Evolutionary conservation across 1,284 basidiomycete species (phyloP).

Genomic region (Cryptococcus amylolentus): DNA sequence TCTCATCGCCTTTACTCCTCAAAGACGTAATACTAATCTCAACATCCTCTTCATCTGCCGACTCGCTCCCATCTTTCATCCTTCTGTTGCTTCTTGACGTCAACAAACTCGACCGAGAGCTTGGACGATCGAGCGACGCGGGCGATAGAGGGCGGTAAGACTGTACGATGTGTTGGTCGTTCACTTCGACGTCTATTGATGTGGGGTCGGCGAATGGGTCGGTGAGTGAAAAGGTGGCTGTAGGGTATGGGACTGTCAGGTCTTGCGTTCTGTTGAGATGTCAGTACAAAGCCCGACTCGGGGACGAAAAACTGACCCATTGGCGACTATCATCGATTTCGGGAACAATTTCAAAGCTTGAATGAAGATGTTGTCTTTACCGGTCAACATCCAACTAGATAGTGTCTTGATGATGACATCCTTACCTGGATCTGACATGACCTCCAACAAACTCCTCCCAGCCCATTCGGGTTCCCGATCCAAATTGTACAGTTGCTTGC

Average conservation of each 20-base stretch:
- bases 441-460: slow-evolving; percentile 68
- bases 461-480: slow-evolving; percentile 62
- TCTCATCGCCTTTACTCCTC: not conserved
- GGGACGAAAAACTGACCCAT: slow-evolving; percentile 57
- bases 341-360: slow-evolving; percentile 68
- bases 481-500: slow-evolving; percentile 70
- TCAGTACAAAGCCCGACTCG: not conserved
- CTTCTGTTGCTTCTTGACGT: not conserved
- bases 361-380: slow-evolving; percentile 68
- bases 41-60: slow-evolving; percentile 25
- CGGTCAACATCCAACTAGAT: not conserved
- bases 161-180: slow-evolving; percentile 22
- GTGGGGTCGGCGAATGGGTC: slow-evolving; percentile 65
- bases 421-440: slow-evolving; percentile 79
- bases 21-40: slow-evolving; percentile 12
- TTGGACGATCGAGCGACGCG: not conserved
- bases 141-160: slow-evolving; percentile 5
- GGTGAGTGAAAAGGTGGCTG: slow-evolving; percentile 65
- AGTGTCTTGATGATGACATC: slow-evolving; percentile 3
- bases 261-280: slow-evolving; percentile 57
- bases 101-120: not conserved
- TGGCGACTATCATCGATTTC: slow-evolving; percentile 75
- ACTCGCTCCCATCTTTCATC: not conserved
- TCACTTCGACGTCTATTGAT: slow-evolving; percentile 61
- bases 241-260: slow-evolving; percentile 75